phyloP scores from a whole-genome alignment of 768 basidiomycete genomes.

The Cyclocybe cylindracea region DNA sequence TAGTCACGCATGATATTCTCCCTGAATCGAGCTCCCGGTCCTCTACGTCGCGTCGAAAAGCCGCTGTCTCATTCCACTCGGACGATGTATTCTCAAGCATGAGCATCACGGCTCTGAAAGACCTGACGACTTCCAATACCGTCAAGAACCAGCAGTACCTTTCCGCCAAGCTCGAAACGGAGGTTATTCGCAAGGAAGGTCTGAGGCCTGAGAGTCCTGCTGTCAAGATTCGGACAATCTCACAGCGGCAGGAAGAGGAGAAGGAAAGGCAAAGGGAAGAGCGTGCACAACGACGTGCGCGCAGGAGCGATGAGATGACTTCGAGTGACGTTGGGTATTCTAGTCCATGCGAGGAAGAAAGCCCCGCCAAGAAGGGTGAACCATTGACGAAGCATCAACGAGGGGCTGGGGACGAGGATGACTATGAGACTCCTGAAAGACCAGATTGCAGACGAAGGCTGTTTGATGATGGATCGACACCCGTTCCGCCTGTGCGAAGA shows the following conservation, averaged over 20 bases:
- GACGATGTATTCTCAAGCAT: constrained; percentile 60
- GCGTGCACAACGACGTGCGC: constrained; percentile 63
- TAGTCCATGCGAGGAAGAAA: constrained; percentile 21
- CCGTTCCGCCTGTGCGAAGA: constrained; percentile 42
- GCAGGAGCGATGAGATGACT: constrained; percentile 38
- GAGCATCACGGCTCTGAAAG: constrained; percentile 67
- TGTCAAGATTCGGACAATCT: constrained; percentile 69
- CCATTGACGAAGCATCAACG: constrained; percentile 42
- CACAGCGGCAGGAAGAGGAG: constrained; percentile 70
- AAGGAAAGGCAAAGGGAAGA: constrained; percentile 52
- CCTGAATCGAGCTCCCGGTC: constrained; percentile 25
- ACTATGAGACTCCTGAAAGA: constrained; percentile 68
- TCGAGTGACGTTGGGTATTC: constrained; percentile 32
- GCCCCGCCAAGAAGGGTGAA: constrained; percentile 20
- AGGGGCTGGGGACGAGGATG: constrained; percentile 82
- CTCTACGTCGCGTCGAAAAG: constrained; percentile 45
- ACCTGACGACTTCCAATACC: constrained; percentile 75
- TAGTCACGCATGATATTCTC: constrained; percentile 38
- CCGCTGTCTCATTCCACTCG: constrained; percentile 24
- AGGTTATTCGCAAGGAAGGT: constrained; percentile 71
- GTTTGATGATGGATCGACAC: constrained; percentile 33
- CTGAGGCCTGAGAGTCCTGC: constrained; percentile 75
- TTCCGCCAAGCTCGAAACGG: constrained; percentile 61
- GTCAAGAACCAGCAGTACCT: constrained; percentile 68
- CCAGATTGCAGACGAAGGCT: constrained; percentile 40